phyloP scores from a whole-genome alignment of 257 asterid genomes.

The Solanum phureja region DNA sequence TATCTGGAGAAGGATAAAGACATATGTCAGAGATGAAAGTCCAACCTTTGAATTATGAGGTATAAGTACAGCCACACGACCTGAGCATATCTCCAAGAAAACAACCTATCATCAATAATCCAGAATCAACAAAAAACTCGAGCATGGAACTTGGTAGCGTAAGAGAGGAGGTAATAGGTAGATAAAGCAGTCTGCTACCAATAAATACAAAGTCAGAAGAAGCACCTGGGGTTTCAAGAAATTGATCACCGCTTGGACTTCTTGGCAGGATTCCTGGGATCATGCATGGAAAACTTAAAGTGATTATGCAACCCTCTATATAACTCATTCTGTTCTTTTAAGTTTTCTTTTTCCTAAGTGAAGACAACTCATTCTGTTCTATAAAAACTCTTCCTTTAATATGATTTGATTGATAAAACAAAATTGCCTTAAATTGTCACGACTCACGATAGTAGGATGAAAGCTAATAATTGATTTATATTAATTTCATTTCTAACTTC shows the following conservation, averaged over 20 bases:
- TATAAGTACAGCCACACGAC: conserved; percentile 63
- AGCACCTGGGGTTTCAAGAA: conserved; percentile 73
- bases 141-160: not conserved
- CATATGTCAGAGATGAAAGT: not conserved
- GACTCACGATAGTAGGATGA: not conserved
- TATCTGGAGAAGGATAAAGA: not conserved
- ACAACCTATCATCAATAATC: conserved; percentile 47
- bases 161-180: not conserved
- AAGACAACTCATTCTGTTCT: not conserved
- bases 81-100: conserved; percentile 76
- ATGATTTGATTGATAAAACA: not conserved
- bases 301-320: not conserved
- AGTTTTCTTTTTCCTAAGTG: not conserved
- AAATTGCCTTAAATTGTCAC: not conserved
- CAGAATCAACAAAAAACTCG: not conserved
- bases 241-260: conserved; percentile 75
- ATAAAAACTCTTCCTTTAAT: not conserved
- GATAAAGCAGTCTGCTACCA: not conserved
- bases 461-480: not conserved
- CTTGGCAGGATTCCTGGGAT: conserved; percentile 73
- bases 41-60: conserved; percentile 67
- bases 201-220: conserved; percentile 2
- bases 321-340: not conserved
- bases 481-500: not conserved
- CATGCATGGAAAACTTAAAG: not conserved